phyloP scores from a whole-genome alignment of 768 basidiomycete genomes.

The Lactarius sanguifluus region DNA sequence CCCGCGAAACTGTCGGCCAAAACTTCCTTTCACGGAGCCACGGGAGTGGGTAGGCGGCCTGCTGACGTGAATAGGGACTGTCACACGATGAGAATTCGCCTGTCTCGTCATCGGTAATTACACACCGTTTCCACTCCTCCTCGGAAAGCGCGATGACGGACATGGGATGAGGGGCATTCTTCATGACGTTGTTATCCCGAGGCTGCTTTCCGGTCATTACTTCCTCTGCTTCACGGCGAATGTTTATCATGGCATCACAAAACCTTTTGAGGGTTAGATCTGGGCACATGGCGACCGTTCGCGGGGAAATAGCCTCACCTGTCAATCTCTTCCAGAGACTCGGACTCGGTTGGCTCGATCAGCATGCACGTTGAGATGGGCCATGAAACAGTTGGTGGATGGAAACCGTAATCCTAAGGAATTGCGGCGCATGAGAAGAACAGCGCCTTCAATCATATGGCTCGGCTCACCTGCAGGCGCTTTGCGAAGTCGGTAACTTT shows the following conservation, averaged over 20 bases:
- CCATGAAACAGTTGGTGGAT: constrained; percentile 98
- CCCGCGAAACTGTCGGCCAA: constrained; percentile 90
- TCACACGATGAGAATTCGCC: constrained; percentile 20
- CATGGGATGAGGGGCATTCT: constrained; percentile 92
- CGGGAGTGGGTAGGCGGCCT: constrained; percentile 87
- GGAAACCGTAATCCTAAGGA: constrained; percentile 82
- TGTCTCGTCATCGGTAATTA: constrained; percentile 2
- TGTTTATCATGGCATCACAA: constrained; percentile 98
- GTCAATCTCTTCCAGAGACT: constrained; percentile 90
- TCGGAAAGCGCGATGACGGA: constrained; percentile 70
- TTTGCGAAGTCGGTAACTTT: constrained; percentile 98
- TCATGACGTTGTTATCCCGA: constrained; percentile 86
- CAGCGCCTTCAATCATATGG: constrained; percentile 5
- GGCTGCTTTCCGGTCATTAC: constrained; percentile 86
- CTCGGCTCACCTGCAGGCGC: constrained; percentile 70
- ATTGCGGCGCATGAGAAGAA: not conserved
- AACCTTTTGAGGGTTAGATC: constrained; percentile 51
- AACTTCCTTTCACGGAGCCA: constrained; percentile 89
- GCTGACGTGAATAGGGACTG: constrained; percentile 86
- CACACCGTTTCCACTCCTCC: constrained; percentile 82
- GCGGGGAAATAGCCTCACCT: constrained; percentile 44
- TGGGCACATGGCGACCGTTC: not conserved
- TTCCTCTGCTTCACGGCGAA: constrained; percentile 88
- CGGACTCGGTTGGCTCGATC: constrained; percentile 97
- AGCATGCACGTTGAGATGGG: constrained; percentile 96